Evolutionary conservation across 768 basidiomycete genomes (phyloP).

Genomic region (Pulveroboletus sp.): DNA sequence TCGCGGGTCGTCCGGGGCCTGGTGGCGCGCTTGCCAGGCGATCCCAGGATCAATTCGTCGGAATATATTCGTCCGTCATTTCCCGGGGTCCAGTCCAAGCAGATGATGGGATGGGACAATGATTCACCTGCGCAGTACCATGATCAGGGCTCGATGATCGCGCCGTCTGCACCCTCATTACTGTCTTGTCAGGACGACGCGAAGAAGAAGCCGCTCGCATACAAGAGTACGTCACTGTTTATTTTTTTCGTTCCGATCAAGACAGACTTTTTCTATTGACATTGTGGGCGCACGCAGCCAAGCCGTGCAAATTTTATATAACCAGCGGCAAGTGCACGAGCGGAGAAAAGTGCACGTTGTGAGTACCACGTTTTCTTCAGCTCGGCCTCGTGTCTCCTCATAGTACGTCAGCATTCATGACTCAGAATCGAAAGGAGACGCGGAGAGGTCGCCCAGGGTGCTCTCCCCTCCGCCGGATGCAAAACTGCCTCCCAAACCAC

Average conservation of each 20-base stretch:
- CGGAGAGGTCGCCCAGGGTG: not conserved
- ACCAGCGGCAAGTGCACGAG: slow-evolving; percentile 46
- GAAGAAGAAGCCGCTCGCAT: slow-evolving; percentile 22
- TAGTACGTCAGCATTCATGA: slow-evolving; percentile 43
- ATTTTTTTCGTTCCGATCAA: not conserved
- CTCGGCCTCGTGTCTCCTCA: not conserved
- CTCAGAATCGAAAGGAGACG: slow-evolving; percentile 6
- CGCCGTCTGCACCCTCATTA: not conserved
- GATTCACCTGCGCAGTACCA: slow-evolving; percentile 3
- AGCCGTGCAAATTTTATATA: slow-evolving; percentile 56
- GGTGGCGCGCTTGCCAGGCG: slow-evolving; percentile 7
- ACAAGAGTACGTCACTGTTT: slow-evolving; percentile 25
- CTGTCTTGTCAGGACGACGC: slow-evolving; percentile 14
- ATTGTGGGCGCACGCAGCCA: slow-evolving; percentile 36
- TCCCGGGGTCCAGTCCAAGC: slow-evolving; percentile 12
- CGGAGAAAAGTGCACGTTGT: slow-evolving; percentile 60
- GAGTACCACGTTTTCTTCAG: slow-evolving; percentile 20
- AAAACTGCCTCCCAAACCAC: slow-evolving; percentile 27
- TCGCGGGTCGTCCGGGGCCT: not conserved
- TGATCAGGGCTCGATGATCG: not conserved
- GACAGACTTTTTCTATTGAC: not conserved
- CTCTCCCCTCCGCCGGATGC: slow-evolving; percentile 3
- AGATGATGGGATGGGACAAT: not conserved
- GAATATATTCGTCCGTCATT: slow-evolving; percentile 12
- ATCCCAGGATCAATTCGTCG: slow-evolving; percentile 11